phyloP scores from a whole-genome alignment of 1,139 yeast genomes.

The Arxiozyma slooffiae region DNA sequence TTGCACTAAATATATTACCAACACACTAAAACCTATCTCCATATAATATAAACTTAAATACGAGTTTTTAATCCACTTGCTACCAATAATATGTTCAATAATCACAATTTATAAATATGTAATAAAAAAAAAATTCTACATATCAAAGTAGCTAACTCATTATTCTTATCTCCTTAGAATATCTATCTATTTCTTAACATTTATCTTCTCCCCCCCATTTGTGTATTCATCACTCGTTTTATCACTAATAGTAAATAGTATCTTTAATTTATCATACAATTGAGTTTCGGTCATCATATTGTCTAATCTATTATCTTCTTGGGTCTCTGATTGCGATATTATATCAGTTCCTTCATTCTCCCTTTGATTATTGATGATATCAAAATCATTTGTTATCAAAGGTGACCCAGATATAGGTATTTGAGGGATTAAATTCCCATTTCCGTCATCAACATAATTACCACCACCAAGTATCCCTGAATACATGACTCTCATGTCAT shows the following conservation, averaged over 20 bases:
- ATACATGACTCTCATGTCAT: slow-evolving; percentile 85
- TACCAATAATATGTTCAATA: background rate
- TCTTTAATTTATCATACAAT: slow-evolving; percentile 17
- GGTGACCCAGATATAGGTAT: slow-evolving; percentile 8
- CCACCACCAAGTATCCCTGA: slow-evolving; percentile 81
- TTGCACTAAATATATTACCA: background rate
- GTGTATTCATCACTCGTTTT: background rate
- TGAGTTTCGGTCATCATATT: slow-evolving; percentile 21
- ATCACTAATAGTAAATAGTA: background rate
- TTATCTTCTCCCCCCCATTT: background rate
- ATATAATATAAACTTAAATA: no score
- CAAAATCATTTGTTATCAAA: background rate
- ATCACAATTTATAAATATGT: no score
- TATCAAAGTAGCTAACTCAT: background rate
- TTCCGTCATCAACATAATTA: slow-evolving; percentile 27
- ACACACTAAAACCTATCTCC: no score
- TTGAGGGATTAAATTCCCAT: slow-evolving; percentile 24
- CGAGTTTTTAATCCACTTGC: background rate
- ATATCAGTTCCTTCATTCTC: slow-evolving; percentile 2
- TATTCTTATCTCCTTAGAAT: background rate
- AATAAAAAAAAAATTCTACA: no score
- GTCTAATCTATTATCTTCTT: background rate
- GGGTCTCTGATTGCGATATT: background rate
- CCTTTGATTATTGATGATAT: background rate
- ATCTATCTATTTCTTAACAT: no score